These are phyloP conservation scores for Punctularia strigosozonata DNA, from an alignment of 768 basidiomycete genomes.

Conservation along the genomic window DNA sequence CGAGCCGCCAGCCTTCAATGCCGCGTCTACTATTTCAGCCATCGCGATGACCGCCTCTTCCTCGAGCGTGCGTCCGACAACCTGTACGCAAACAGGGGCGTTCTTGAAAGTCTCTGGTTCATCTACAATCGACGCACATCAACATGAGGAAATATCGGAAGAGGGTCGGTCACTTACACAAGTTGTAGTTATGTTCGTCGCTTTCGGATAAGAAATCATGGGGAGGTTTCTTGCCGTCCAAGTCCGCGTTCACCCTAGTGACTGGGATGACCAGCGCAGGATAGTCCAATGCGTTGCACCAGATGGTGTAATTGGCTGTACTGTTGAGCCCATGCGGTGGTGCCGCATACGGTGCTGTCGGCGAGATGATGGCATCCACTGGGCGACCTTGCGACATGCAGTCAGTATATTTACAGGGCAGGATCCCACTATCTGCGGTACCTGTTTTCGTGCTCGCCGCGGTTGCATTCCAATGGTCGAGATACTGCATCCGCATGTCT, in stretches of 20 bases:
- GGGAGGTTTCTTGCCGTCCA: constrained; percentile 36
- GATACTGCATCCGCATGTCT: constrained; percentile 40
- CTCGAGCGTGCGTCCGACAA: constrained; percentile 58
- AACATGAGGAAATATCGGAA: background rate
- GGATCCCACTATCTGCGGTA: too few relatives aligned
- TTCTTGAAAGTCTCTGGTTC: constrained; percentile 41
- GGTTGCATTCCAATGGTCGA: constrained; percentile 53
- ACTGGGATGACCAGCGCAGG: constrained; percentile 53
- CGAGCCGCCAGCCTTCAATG: constrained; percentile 22
- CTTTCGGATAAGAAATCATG: constrained; percentile 32
- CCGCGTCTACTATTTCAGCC: constrained; percentile 51
- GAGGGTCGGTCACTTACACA: constrained; percentile 44
- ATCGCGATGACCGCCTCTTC: constrained; percentile 67
- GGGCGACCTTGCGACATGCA: too few relatives aligned
- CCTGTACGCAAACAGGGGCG: constrained; percentile 53
- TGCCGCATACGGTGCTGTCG: constrained; percentile 48
- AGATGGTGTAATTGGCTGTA: constrained; percentile 38
- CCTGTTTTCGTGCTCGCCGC: constrained; percentile 39
- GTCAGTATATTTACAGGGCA: too few relatives aligned
- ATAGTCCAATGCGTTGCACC: constrained; percentile 65
- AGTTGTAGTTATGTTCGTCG: constrained; percentile 39
- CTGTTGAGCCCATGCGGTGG: constrained; percentile 52
- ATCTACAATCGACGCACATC: constrained; percentile 26
- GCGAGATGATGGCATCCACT: constrained; percentile 64
- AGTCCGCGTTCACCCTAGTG: constrained; percentile 37